phyloP scores from a whole-genome alignment of 345 rosid genomes.

The Gossypium longicalyx region DNA sequence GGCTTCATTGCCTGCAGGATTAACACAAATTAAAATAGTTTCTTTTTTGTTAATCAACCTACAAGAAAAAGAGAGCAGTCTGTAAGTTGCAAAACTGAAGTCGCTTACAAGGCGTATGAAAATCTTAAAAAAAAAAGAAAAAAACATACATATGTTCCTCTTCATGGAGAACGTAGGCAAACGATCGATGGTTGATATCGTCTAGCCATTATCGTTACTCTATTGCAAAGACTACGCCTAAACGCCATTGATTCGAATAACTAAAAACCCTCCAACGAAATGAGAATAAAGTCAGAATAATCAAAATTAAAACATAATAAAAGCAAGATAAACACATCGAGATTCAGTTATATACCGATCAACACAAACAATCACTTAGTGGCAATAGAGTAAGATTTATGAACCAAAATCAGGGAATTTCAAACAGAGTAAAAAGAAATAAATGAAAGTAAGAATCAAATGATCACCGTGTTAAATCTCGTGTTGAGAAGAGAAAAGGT shows the following conservation, averaged over 20 bases:
- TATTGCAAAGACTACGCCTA: constrained; percentile 43
- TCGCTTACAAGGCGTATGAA: not conserved
- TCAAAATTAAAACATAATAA: not conserved
- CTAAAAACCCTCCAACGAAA: not conserved
- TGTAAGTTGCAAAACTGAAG: not conserved
- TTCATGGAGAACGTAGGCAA: constrained; percentile 34
- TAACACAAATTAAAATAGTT: constrained; percentile 16
- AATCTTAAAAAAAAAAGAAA: not conserved
- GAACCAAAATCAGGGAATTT: not conserved
- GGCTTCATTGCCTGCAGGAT: constrained; percentile 65
- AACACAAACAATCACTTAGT: not conserved
- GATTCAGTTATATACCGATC: not conserved
- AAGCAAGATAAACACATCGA: not conserved
- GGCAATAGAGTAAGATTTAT: not conserved
- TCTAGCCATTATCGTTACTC: constrained; percentile 38
- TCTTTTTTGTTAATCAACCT: not conserved
- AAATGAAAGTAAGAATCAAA: not conserved
- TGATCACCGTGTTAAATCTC: not conserved
- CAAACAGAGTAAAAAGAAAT: not conserved
- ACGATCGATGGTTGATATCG: constrained; percentile 30
- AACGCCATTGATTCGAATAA: constrained; percentile 43
- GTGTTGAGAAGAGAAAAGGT: not conserved
- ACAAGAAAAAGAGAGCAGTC: not conserved
- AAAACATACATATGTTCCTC: not conserved
- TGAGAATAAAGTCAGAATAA: not conserved